A percentile compares a stretch with the other conserved stretches of the same genome.
Evolutionary conservation across 2,329 filamentous ascomycete species (phyloP).

Genomic region (Colletotrichum paranaense): DNA sequence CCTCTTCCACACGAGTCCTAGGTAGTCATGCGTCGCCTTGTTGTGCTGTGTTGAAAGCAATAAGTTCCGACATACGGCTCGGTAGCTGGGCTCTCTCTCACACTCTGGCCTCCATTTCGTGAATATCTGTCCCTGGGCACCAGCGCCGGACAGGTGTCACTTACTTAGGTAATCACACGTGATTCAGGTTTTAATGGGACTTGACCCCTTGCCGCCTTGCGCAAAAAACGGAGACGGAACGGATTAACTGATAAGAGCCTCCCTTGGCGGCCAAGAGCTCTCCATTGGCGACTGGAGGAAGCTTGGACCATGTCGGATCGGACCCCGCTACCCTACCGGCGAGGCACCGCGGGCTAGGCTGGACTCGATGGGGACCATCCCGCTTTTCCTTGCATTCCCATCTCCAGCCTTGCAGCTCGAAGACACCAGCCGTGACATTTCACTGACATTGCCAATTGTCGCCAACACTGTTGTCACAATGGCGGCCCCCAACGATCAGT

Average conservation of each 20-base stretch:
- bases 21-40: slow-evolving; percentile 36
- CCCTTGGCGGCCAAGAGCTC: not conserved
- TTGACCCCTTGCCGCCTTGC: not conserved
- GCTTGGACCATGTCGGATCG: slow-evolving; percentile 7
- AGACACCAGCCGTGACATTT: slow-evolving; percentile 37
- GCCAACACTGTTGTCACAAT: slow-evolving; percentile 56
- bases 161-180: slow-evolving; percentile 48
- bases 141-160: slow-evolving; percentile 54
- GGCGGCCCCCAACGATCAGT: slow-evolving; percentile 80
- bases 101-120: slow-evolving; percentile 42
- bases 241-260: slow-evolving; percentile 29
- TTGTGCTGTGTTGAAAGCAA: slow-evolving; percentile 36
- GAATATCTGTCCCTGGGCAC: slow-evolving; percentile 50
- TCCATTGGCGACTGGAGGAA: slow-evolving; percentile 15
- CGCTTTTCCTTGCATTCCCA: slow-evolving; percentile 29
- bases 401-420: slow-evolving; percentile 36
- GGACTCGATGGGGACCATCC: slow-evolving; percentile 13
- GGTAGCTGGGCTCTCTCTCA: slow-evolving; percentile 33
- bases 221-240: not conserved
- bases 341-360: not conserved
- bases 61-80: slow-evolving; percentile 25
- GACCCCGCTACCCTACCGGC: slow-evolving; percentile 8
- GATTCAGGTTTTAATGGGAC: slow-evolving; percentile 35
- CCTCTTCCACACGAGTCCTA: slow-evolving; percentile 26
- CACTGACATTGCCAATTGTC: slow-evolving; percentile 19